Evolutionary conservation across 805 yeast species (phyloP).

Genomic region (Tetrapisispora taiwanensis): DNA sequence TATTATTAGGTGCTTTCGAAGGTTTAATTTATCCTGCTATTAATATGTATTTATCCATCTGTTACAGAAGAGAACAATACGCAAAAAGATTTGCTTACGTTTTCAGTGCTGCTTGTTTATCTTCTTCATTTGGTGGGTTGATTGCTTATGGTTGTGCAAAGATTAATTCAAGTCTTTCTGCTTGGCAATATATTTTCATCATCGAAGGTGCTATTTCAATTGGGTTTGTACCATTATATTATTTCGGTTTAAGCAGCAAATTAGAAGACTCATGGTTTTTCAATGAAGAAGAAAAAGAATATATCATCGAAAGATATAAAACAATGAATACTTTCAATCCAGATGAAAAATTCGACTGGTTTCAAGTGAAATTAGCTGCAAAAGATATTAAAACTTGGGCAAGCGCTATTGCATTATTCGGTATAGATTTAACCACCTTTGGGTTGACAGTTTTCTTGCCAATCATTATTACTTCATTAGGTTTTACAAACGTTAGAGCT

Average conservation of each 20-base stretch:
- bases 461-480: conserved; percentile 26
- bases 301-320: conserved; percentile 29
- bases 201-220: conserved; percentile 40
- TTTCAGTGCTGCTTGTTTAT: conserved; percentile 42
- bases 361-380: conserved; percentile 26
- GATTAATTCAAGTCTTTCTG: conserved; percentile 33
- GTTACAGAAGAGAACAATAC: conserved; percentile 40
- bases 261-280: conserved; percentile 33
- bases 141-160: conserved; percentile 38
- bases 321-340: conserved; percentile 29
- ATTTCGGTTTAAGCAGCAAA: conserved; percentile 34
- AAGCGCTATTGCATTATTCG: conserved; percentile 30
- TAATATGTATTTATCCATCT: conserved; percentile 37
- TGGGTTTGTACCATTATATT: conserved; percentile 29
- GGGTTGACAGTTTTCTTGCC: conserved; percentile 37
- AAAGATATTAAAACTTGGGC: conserved; percentile 26
- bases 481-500: conserved; percentile 57
- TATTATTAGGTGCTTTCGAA: conserved; percentile 45
- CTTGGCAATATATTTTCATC: conserved; percentile 44
- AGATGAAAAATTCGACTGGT: conserved; percentile 32
- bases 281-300: conserved; percentile 32
- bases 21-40: conserved; percentile 43
- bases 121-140: conserved; percentile 51
- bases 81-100: conserved; percentile 40
- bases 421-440: conserved; percentile 32